Percentiles rank a stretch among this genome's conserved stretches.
These are phyloP conservation scores for Ophioceras dolichostomum DNA, from an alignment of 2,329 filamentous ascomycete species.

Conservation along the genomic window DNA sequence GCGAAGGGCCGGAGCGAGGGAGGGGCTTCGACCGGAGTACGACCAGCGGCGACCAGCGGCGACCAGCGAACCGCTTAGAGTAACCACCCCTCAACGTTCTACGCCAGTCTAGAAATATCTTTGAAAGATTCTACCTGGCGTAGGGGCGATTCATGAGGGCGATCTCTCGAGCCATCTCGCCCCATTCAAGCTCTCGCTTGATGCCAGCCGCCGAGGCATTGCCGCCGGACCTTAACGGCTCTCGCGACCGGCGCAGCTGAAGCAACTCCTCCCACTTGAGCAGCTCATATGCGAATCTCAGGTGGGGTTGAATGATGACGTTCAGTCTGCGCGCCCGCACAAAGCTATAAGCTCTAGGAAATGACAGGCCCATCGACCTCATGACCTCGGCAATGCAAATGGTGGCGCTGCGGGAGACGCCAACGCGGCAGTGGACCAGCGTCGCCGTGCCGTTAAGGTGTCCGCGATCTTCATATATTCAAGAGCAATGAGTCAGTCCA, in stretches of 20 bases:
- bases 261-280: conserved; percentile 89
- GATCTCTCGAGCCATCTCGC: conserved; percentile 76
- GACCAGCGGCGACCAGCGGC: too few relatives aligned
- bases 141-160: conserved; percentile 95
- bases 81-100: too few relatives aligned
- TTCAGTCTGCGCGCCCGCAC: conserved; percentile 86
- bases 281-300: conserved; percentile 89
- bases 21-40: too few relatives aligned
- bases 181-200: conserved; percentile 82
- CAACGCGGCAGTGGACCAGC: conserved; percentile 90
- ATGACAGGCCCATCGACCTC: conserved; percentile 66
- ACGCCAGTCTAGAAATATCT: too few relatives aligned
- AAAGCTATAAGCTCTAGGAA: conserved; percentile 91
- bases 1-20: too few relatives aligned
- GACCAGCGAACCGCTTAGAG: too few relatives aligned
- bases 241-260: conserved; percentile 35
- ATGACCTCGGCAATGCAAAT: conserved; percentile 99
- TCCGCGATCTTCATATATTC: too few relatives aligned
- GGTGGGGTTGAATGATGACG: conserved; percentile 95
- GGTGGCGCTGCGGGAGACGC: conserved; percentile 88
- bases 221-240: conserved; percentile 21
- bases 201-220: conserved; percentile 19
- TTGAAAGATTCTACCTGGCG: conserved; percentile 54
- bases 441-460: conserved; percentile 77
- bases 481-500: too few relatives aligned